Evolutionary conservation across 2,329 filamentous ascomycete species (phyloP).

Genomic region (Alternaria conjuncta): DNA sequence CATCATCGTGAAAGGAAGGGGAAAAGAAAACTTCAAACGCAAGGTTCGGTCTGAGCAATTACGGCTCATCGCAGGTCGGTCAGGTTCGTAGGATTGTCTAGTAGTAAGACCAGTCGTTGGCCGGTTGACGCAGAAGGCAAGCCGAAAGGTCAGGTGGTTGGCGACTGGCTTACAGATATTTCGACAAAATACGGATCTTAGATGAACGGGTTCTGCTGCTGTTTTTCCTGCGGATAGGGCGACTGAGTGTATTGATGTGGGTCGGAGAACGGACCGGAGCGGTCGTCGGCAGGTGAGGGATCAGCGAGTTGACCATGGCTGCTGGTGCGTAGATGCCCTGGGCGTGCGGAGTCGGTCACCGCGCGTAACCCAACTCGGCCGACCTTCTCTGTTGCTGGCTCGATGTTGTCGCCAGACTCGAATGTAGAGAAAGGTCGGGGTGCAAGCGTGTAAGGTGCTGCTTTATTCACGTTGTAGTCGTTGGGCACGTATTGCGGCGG

Average conservation of each 20-base stretch:
- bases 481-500: conserved; percentile 50
- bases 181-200: conserved; percentile 37
- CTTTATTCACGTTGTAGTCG: conserved; percentile 53
- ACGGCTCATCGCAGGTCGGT: conserved; percentile 48
- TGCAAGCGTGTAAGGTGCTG: conserved; percentile 55
- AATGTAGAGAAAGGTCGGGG: conserved; percentile 54
- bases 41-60: conserved; percentile 53
- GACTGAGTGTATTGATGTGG: conserved; percentile 17
- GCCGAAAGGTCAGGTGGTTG: conserved; percentile 55
- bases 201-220: conserved; percentile 49
- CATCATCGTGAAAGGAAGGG: conserved; percentile 36
- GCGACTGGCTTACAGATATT: not conserved
- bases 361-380: conserved; percentile 52
- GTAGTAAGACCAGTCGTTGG: conserved; percentile 15
- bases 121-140: conserved; percentile 52
- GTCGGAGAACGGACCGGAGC: conserved; percentile 41
- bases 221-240: conserved; percentile 28
- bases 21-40: conserved; percentile 45
- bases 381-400: conserved; percentile 50
- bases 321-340: conserved; percentile 53
- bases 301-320: conserved; percentile 54
- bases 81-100: conserved; percentile 21
- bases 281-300: conserved; percentile 51
- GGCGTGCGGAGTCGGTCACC: conserved; percentile 52
- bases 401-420: conserved; percentile 37